Evolutionary conservation across 805 yeast species (phyloP), one percentile per base, ranked within the genome.

Genomic region (Sugiyamaella marilandica): DNA sequence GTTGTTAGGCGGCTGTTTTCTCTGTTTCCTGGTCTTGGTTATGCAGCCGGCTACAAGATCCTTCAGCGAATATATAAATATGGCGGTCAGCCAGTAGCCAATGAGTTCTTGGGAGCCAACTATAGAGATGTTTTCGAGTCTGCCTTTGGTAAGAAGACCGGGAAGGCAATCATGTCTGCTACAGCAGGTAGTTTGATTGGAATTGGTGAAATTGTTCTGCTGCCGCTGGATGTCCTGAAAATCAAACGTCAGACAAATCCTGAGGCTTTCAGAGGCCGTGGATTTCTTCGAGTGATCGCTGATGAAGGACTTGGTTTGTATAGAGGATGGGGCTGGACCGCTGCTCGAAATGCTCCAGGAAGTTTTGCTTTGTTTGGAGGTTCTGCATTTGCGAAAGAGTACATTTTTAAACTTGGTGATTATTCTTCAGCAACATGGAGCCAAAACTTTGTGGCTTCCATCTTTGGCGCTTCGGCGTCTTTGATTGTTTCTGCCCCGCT

Each of bases 281-380:
- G 99, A 10, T 91, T 94, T 74, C 56, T 91, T 61, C 85, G 80
- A 71, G 88, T 94, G 65, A 68, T 94, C 55, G 66, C 76, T 52
- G 99, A 94, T 68, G 99, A 94, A 74, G 98, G 99, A 16, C 78
- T 89, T 55, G 89, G 94, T 21, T 77, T 94, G 62, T 94, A 94
- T 76, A 80, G 97, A 69, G 99, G 99, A 60, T 91, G 97, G 96
- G 98, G 97, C 54, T 94, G 99, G 99, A 94, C 99, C 55, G 95
- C 95, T 62, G 99, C 99, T 43, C 85, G 99, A 81, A 94, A 94
- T 70, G 97, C 98, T 1, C 99, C 99, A 36, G 99, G 99, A 55
- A 89, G 97, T 1, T 94, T 94, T 67, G 96, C 98, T 14, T 77
- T 94, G 53, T 94, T 94, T 62, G 99, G 99, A 62, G 99, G 98